Conservation (phyloP, 306 rosid genomes). For the Hippophae tibetana region DNA sequence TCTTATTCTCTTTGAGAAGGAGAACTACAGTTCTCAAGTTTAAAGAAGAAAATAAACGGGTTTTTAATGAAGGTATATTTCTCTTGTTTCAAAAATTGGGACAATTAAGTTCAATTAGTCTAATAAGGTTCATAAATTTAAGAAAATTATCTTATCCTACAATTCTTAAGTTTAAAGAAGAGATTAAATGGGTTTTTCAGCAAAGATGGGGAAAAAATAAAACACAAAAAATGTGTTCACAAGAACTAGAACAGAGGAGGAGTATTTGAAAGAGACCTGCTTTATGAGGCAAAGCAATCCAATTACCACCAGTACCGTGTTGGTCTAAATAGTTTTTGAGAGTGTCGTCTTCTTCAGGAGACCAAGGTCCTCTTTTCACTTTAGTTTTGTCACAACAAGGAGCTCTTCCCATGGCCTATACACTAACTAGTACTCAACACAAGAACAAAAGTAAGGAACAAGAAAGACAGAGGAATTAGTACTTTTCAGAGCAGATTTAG, state of each 20-base stretch:
- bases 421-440: background rate
- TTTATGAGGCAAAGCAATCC: conserved; percentile 58
- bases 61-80: no score
- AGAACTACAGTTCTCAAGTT: no score
- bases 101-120: no score
- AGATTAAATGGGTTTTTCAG: background rate
- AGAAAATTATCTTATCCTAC: no score
- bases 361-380: conserved; percentile 82
- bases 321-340: conserved; percentile 42
- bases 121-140: no score
- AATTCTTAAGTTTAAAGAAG: background rate
- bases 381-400: conserved; percentile 70
- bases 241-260: no score
- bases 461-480: no score
- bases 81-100: no score
- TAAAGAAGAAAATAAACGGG: no score
- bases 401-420: conserved; percentile 60
- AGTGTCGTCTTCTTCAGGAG: conserved; percentile 64
- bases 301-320: conserved; percentile 42
- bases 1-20: no score
- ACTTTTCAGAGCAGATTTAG: background rate
- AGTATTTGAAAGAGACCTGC: conserved; percentile 34
- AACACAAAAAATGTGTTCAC: no score
- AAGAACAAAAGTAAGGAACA: background rate
- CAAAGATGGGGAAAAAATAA: background rate